phyloP scores from a whole-genome alignment of 2,329 filamentous ascomycete species.

The Achaetomium macrosporum region DNA sequence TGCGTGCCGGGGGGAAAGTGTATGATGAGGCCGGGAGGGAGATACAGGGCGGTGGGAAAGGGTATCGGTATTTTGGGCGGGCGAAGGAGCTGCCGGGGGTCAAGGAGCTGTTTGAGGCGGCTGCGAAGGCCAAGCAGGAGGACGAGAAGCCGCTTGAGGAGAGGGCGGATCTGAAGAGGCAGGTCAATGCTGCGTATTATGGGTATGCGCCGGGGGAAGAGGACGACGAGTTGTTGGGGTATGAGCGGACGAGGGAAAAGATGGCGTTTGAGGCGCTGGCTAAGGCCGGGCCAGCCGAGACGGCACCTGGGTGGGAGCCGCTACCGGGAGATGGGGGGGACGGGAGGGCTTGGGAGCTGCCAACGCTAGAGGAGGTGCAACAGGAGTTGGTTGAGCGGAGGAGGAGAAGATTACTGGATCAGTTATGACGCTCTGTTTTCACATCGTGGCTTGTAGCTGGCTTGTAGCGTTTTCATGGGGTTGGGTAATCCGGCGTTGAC shows the following conservation, averaged over 20 bases:
- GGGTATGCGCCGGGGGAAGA: constrained; percentile 92
- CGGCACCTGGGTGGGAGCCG: constrained; percentile 70
- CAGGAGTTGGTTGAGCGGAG: constrained; percentile 84
- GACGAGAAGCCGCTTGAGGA: constrained; percentile 59
- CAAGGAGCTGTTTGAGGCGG: constrained; percentile 89
- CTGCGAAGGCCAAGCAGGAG: constrained; percentile 55
- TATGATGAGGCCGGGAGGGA: constrained; percentile 70
- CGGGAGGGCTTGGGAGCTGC: constrained; percentile 74
- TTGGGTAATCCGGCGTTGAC: constrained; percentile 15
- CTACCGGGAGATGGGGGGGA: constrained; percentile 84
- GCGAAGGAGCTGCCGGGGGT: constrained; percentile 88
- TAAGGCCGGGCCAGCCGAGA: constrained; percentile 38
- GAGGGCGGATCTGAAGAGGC: constrained; percentile 62
- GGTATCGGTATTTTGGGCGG: constrained; percentile 90
- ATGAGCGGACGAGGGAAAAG: constrained; percentile 77
- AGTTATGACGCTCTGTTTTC: constrained; percentile 44
- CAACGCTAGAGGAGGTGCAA: constrained; percentile 87
- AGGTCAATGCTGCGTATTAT: constrained; percentile 92
- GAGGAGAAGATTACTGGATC: constrained; percentile 76
- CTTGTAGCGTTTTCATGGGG: constrained; percentile 19
- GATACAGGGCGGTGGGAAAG: constrained; percentile 71
- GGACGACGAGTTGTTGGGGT: constrained; percentile 70
- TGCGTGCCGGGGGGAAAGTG: constrained; percentile 64
- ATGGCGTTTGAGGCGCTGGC: constrained; percentile 69
- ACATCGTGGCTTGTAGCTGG: not conserved